Evolutionary conservation across 2,329 filamentous ascomycete genomes (phyloP).

Genomic region (Exophiala spinifera): DNA sequence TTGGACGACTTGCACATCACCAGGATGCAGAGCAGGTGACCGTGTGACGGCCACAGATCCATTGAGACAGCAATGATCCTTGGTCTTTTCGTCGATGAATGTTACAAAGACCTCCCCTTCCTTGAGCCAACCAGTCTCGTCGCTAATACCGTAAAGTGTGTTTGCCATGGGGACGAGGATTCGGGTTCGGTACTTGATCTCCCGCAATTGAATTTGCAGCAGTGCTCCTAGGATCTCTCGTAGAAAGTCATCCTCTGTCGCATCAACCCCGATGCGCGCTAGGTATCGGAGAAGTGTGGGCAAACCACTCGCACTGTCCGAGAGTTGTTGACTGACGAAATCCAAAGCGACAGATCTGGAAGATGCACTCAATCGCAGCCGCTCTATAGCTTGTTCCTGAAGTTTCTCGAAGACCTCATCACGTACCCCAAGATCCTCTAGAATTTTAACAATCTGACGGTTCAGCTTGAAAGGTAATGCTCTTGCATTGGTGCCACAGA

Average conservation of each 20-base stretch:
- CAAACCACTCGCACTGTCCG: conserved; percentile 61
- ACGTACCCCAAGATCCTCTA: conserved; percentile 70
- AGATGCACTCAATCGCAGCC: conserved; percentile 58
- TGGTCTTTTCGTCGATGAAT: conserved; percentile 36
- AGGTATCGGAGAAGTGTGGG: conserved; percentile 61
- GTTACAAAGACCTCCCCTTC: conserved; percentile 63
- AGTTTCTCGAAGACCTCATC: conserved; percentile 60
- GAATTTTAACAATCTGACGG: conserved; percentile 77
- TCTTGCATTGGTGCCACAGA: conserved; percentile 66
- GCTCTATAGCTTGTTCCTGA: conserved; percentile 61
- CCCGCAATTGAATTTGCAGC: conserved; percentile 66
- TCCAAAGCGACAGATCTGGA: conserved; percentile 60
- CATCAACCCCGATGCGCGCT: conserved; percentile 58
- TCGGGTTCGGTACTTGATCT: conserved; percentile 74
- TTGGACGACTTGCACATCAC: conserved; percentile 67
- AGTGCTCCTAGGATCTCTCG: conserved; percentile 67
- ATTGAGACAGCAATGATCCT: background rate
- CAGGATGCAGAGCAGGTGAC: conserved; percentile 77
- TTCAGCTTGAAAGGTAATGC: conserved; percentile 71
- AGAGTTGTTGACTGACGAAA: conserved; percentile 61
- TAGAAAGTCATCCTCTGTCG: conserved; percentile 66
- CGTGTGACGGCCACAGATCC: conserved; percentile 63
- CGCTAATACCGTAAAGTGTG: conserved; percentile 81
- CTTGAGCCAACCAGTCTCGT: conserved; percentile 67
- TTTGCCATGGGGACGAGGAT: conserved; percentile 68